A percentile compares a stretch with the other conserved stretches of the same genome.
These are phyloP conservation scores for Aquilaria yunnanensis DNA, from an alignment of 345 rosid genomes.

Conservation along the genomic window DNA sequence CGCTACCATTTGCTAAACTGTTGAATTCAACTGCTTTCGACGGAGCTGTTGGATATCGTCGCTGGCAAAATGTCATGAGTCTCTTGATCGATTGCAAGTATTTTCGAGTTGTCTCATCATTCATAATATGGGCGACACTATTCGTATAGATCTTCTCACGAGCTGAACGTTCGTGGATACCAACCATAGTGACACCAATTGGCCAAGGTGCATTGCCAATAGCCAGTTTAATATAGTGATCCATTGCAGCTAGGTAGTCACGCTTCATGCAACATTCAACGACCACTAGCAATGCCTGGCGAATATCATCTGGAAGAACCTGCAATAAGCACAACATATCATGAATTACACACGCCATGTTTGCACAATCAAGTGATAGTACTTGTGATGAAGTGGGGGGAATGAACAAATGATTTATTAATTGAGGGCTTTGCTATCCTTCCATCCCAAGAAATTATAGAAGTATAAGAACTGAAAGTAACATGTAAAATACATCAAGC, in stretches of 20 bases:
- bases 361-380: background rate
- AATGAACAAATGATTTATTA: too few relatives aligned
- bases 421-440: too few relatives aligned
- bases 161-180: constrained; percentile 98
- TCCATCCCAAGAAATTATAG: too few relatives aligned
- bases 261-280: constrained; percentile 84
- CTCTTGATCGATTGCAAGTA: constrained; percentile 92
- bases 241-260: constrained; percentile 98
- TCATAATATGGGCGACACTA: constrained; percentile 98
- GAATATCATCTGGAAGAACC: constrained; percentile 85
- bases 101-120: constrained; percentile 95
- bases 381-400: too few relatives aligned
- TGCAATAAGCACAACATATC: constrained; percentile 16
- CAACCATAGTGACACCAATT: constrained; percentile 99
- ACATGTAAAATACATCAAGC: too few relatives aligned
- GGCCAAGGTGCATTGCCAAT: constrained; percentile 99
- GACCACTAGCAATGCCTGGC: constrained; percentile 73
- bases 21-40: constrained; percentile 98
- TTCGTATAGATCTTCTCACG: constrained; percentile 96
- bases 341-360: background rate
- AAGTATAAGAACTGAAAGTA: too few relatives aligned
- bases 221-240: constrained; percentile 86
- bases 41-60: constrained; percentile 85
- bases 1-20: constrained; percentile 96
- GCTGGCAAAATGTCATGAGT: constrained; percentile 92